Evolutionary conservation across 495 filamentous ascomycete genomes (phyloP), one percentile per base, ranked within the genome.

Genomic region (Ascobolus immersus): DNA sequence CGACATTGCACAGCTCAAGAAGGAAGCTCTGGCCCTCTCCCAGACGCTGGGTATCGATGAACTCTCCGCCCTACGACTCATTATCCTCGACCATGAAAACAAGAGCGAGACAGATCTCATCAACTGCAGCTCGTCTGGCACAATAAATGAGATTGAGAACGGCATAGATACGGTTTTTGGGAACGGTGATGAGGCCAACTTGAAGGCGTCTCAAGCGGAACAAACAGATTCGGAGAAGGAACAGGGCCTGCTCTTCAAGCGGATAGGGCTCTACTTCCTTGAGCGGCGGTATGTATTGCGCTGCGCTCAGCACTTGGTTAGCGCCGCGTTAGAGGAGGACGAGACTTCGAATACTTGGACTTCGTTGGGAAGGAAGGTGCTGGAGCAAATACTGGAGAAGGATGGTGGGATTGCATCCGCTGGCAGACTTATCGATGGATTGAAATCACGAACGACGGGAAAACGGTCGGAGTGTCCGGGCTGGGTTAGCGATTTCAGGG

Each of bases 21-120:
- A 67, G 17, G 86, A 92, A 51, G 67, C 78, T 22, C 52, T 74
- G 24, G 92, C 81, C 78, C 58, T 96, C 32, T 81, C 75, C 48
- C 61, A 74, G 36, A 63, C 65, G 38, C 66, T 71, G 9, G 61
- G 62, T 10, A 69, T 93, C 38, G 73, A 86, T 52, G 75, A 92
- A 53, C 57, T 89, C 13, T 63, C 69, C 5, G 81, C 86, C 28
- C 61, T 96, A 34, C 64, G 89, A 29, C 64, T 90, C 25, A 67
- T 68, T 5, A 55, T 89, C 17, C 49, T 84, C 14, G 86, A 96
- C 62, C 79, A 73, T 65, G 82, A 92, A 31, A 13, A 4, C 28
- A 15, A 17, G 10, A 4, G 28, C 28, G 11, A 10, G 14, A 12
- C 15, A 15, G 9, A 0, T 10, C n/a, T n/a, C 28, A 31, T 17